phyloP scores from a whole-genome alignment of 2,329 filamentous ascomycete genomes.

The Thermothelomyces thermophilus region DNA sequence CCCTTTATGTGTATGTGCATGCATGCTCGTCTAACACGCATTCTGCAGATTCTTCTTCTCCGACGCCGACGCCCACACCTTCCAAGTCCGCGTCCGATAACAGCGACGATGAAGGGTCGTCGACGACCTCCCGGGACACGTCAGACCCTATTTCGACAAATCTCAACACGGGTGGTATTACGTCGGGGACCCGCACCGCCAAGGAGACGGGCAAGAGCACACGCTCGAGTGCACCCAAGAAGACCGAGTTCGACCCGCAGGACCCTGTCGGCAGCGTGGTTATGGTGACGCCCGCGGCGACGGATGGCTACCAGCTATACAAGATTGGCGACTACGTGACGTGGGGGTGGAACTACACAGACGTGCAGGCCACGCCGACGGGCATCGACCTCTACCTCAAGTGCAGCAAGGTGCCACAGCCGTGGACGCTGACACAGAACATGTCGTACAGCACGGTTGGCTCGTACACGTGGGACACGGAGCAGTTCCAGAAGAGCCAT shows the following conservation, averaged over 20 bases:
- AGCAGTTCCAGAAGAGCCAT: conserved; percentile 36
- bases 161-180: conserved; percentile 22
- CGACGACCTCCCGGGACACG: conserved; percentile 14
- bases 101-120: conserved; percentile 12
- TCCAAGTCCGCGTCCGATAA: conserved; percentile 18
- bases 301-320: conserved; percentile 44
- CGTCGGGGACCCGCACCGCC: conserved; percentile 18
- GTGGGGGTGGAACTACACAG: conserved; percentile 61
- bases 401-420: conserved; percentile 44
- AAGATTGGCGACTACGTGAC: conserved; percentile 55
- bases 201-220: conserved; percentile 25
- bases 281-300: conserved; percentile 46
- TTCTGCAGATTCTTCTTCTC: conserved; percentile 3
- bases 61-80: conserved; percentile 16
- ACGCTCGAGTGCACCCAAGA: conserved; percentile 23
- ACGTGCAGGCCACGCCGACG: conserved; percentile 49
- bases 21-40: neutral
- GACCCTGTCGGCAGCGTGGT: conserved; percentile 46
- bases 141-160: conserved; percentile 17
- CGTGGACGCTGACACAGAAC: conserved; percentile 58
- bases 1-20: neutral
- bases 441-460: conserved; percentile 50
- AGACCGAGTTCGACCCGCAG: conserved; percentile 39
- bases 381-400: conserved; percentile 55
- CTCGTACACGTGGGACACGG: conserved; percentile 54